These are phyloP conservation scores for Ajuga reptans DNA, from an alignment of 305 asterid genomes.

Conservation along the genomic window DNA sequence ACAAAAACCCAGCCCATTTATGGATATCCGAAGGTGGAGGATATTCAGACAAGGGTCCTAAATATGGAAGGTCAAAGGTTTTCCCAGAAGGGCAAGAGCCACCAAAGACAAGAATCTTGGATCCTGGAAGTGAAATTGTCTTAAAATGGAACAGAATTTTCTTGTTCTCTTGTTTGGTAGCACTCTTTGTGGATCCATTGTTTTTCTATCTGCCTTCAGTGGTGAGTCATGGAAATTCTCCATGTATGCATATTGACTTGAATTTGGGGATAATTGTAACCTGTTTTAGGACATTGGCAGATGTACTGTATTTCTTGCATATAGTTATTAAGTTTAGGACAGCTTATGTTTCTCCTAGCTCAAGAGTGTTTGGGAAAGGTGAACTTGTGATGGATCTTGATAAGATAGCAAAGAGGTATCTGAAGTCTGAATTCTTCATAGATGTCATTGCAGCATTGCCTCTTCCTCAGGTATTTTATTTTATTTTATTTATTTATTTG, in stretches of 20 bases:
- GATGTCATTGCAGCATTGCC: constrained; percentile 65
- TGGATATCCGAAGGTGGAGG: constrained; percentile 42
- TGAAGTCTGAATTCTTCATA: constrained; percentile 49
- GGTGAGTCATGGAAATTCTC: constrained; percentile 28
- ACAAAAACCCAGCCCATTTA: constrained; percentile 24
- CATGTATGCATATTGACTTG: constrained; percentile 59
- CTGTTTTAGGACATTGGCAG: constrained; percentile 56
- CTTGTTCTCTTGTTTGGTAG: constrained; percentile 56
- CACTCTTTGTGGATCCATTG: constrained; percentile 65
- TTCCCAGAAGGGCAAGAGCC: constrained; percentile 50
- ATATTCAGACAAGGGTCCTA: constrained; percentile 33
- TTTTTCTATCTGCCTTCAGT: constrained; percentile 66
- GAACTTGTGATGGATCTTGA: constrained; percentile 65
- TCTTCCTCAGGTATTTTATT: constrained; percentile 60
- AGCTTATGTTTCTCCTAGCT: constrained; percentile 67
- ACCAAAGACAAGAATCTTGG: constrained; percentile 39
- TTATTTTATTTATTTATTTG: not conserved
- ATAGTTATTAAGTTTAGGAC: constrained; percentile 50
- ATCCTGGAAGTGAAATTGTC: constrained; percentile 61
- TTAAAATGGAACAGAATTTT: constrained; percentile 62
- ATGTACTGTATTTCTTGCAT: constrained; percentile 49
- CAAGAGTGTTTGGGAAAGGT: constrained; percentile 71
- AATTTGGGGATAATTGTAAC: constrained; percentile 56
- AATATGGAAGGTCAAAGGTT: constrained; percentile 46
- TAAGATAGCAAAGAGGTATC: constrained; percentile 44